Conservation (phyloP, 345 rosid genomes). For the Lepidium africanum region DNA sequence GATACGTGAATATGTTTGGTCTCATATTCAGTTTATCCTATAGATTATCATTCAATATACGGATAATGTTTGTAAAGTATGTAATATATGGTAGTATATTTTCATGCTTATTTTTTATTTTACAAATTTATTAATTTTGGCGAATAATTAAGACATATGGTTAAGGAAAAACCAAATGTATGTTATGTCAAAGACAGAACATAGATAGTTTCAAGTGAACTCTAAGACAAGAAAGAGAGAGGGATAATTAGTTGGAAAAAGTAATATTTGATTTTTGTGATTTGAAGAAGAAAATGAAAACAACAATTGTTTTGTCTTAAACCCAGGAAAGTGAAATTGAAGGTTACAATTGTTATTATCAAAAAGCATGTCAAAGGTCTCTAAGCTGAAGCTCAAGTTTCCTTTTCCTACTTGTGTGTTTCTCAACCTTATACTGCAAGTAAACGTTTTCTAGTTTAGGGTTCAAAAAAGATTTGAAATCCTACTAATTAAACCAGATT, state of each 20-base stretch:
- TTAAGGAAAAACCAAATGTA: too few relatives aligned
- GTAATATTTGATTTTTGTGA: background rate
- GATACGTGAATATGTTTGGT: too few relatives aligned
- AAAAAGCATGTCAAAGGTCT: background rate
- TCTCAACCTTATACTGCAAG: conserved; percentile 18
- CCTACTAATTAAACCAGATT: background rate
- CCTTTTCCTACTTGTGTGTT: conserved; percentile 12
- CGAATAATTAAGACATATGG: too few relatives aligned
- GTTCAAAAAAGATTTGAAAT: background rate
- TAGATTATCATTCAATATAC: too few relatives aligned
- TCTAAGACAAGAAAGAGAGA: conserved; percentile 15
- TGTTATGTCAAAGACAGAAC: background rate
- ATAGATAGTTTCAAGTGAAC: conserved; percentile 10
- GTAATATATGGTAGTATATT: too few relatives aligned
- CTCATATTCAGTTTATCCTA: too few relatives aligned
- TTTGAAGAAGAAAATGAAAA: conserved; percentile 4
- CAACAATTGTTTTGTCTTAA: conserved; percentile 23
- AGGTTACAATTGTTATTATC: conserved; percentile 14
- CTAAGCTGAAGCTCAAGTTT: conserved; percentile 9
- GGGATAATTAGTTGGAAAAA: background rate
- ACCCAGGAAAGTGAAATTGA: conserved; percentile 22
- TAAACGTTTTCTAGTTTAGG: background rate
- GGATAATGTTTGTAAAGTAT: too few relatives aligned
- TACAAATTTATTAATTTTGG: too few relatives aligned
- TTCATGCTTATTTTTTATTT: too few relatives aligned